Percentiles rank a stretch among this genome's conserved stretches.
phyloP scores from a whole-genome alignment of 352 stramenopile species.

The Thraustotheca clavata region DNA sequence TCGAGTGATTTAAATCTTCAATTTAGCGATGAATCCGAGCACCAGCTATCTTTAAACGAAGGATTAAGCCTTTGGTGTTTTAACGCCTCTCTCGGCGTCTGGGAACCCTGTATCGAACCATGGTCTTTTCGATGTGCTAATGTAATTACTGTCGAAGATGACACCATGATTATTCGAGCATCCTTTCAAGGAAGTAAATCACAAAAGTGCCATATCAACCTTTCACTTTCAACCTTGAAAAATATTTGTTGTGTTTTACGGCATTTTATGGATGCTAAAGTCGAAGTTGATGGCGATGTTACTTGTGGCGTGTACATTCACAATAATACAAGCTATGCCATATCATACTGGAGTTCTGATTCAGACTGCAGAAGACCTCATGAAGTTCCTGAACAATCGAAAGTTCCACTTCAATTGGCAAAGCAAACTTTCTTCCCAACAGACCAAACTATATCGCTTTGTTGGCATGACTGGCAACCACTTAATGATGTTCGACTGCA shows the following conservation, averaged over 20 bases:
- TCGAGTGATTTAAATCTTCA: slow-evolving; percentile 1
- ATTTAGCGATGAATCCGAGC: slow-evolving; percentile 2
- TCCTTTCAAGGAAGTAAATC: slow-evolving; percentile 11
- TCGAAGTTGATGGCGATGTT: slow-evolving; percentile 46
- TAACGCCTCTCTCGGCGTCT: slow-evolving; percentile 60
- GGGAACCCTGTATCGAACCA: slow-evolving; percentile 69
- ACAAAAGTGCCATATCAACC: slow-evolving; percentile 37
- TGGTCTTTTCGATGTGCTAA: slow-evolving; percentile 41
- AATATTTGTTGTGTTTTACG: slow-evolving; percentile 28
- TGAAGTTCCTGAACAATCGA: slow-evolving; percentile 40
- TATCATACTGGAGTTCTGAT: slow-evolving; percentile 62
- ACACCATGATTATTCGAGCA: slow-evolving; percentile 13
- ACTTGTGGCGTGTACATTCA: slow-evolving; percentile 73
- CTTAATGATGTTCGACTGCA: slow-evolving; percentile 70
- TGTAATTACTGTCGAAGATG: slow-evolving; percentile 3
- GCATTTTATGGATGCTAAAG: slow-evolving; percentile 46
- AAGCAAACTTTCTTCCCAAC: slow-evolving; percentile 55
- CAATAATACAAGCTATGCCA: slow-evolving; percentile 50
- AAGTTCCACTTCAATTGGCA: slow-evolving; percentile 61
- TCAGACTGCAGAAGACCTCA: neutral
- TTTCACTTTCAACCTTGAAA: slow-evolving; percentile 32
- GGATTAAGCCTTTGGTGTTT: slow-evolving; percentile 72
- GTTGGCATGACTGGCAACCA: slow-evolving; percentile 65
- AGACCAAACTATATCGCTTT: slow-evolving; percentile 71
- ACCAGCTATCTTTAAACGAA: slow-evolving; percentile 38